Base-by-base conservation (phyloP, 352 stramenopile species). In the Halophytophthora batemanensis region DNA sequence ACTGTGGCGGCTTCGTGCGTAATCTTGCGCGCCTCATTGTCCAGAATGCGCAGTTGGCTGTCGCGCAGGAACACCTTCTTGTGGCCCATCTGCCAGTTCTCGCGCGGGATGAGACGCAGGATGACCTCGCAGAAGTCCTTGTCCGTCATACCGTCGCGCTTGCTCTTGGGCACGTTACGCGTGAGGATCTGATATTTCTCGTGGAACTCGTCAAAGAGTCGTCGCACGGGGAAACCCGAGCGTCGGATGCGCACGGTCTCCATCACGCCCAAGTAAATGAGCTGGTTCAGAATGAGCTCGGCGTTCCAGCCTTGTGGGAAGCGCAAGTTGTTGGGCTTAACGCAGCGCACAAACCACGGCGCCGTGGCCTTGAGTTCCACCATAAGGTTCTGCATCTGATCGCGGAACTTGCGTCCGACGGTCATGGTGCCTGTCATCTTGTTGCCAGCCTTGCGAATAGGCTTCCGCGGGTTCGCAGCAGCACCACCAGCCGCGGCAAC, bases 321-420 rank as follows among this genome's bases (percentile, higher is more conserved):
- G 5, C 80, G 83, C 33, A 93, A 50, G 57, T 96, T 96, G 66
- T 97, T 97, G 0, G 90, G 90, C 69, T 97, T 96, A 17, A 97
- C 86, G 46, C 88, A 97, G 6, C 90, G 90, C 35, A 97, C 87
- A 53, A 96, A 97, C 7, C 82, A 92, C n/a, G 89, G 83, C 3
- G 68, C 42, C 1, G 85, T 96, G 3, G 77, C 81, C 46, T 87
- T 87, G 0, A 96, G 61, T 54, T 95, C 82, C 23, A 84, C 56
- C 82, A 95, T 95, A 21, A 95, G 63, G 21, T 93, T 84, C 2
- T 77, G 68, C 85, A 96, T 95, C 52, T 96, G 82, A 38, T 93
- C 86, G 17, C 85, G 82, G 61, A 97, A 97, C 55, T 93, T 93
- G 44, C 91, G 86, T 2, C 83, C 86, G 13, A 96, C 86, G 0